These are phyloP conservation scores for Umbilicaria muhlenbergii DNA, from an alignment of 495 filamentous ascomycete genomes.

Conservation along the genomic window DNA sequence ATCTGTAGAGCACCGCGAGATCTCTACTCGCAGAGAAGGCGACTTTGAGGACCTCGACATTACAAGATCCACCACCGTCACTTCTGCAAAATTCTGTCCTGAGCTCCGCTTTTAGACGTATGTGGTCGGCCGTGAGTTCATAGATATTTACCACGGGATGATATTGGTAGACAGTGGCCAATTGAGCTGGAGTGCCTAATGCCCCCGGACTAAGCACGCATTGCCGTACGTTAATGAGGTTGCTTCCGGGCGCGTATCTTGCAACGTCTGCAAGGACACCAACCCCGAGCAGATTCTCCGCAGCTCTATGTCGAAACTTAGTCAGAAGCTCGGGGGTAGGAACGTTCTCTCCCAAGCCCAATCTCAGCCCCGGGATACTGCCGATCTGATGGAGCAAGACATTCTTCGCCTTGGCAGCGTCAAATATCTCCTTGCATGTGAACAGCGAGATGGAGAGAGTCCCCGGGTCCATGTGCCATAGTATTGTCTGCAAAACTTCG, in stretches of 20 bases:
- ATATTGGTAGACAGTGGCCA: conserved; percentile 4
- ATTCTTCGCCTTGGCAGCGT: conserved; percentile 3
- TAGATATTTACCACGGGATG: conserved; percentile 3
- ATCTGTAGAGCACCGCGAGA: conserved; percentile 8
- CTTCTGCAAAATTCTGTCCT: background rate
- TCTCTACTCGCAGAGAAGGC: conserved; percentile 11
- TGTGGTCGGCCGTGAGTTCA: conserved; percentile 5
- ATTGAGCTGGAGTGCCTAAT: conserved; percentile 1
- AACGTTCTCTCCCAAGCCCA: conserved; percentile 6
- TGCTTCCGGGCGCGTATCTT: background rate
- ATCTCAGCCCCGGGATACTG: conserved; percentile 7
- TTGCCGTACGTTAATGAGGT: too few species aligned
- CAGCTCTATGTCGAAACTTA: conserved; percentile 4
- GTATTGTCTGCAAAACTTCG: conserved; percentile 10
- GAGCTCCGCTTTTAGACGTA: conserved; percentile 10
- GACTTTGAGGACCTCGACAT: conserved; percentile 7
- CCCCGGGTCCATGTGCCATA: conserved; percentile 8
- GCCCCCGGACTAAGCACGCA: background rate
- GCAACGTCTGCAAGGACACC: conserved; percentile 10
- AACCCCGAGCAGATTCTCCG: conserved; percentile 6
- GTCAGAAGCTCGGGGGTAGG: conserved; percentile 2
- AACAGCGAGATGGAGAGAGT: conserved; percentile 10
- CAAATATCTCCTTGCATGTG: conserved; percentile 9
- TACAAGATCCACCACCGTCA: background rate
- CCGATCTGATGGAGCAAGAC: conserved; percentile 5